Evolutionary conservation across 176 grass and related monocot genomes (phyloP), one percentile per base, ranked within the genome.

Genomic region (Rhynchospora pubera): DNA sequence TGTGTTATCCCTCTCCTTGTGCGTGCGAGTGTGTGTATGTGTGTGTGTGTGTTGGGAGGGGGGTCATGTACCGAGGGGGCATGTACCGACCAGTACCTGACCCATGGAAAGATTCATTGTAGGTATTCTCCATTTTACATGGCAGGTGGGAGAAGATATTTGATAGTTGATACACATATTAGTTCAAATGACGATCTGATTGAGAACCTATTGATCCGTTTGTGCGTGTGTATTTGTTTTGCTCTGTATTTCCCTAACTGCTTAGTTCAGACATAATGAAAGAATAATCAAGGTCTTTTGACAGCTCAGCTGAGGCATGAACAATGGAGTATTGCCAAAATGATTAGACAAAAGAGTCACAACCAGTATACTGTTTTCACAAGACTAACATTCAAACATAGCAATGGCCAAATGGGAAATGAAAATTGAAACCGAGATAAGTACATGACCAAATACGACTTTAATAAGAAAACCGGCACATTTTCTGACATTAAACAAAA

Each of bases 401-500:
- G 60, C 7, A 52, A 65, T 48, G 55, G 53, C n/a, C 28, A 79
- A 57, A 48, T 5, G 19, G 15, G 76, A 78, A 58, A 44, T n/a
- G 8, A 9, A 61, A 61, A 39, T 39, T 39, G 10, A 22, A 45
- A 61, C 52, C 16, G 9, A 57, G 15, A 39, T 42, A 9, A 42
- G 9, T 11, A 42, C 28, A 39, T n/a, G 18, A 42, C 8, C 4
- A 24, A 79, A 32, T 7, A 28, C 5, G 39, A 42, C 28, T 15
- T 79, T 1, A 79, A 10, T n/a, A 19, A 30, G 22, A 79, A 50
- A 30, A 52, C 9, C 46, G 15, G 18, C 9, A 77, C 22, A 23
- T 3, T 77, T 55, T 55, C n/a, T 21, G 16, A 16, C 48, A 74
- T 50, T 24, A 63, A 10, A 84, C 80, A 88, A 45, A 92, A 77